A percentile compares a stretch with the other conserved stretches of the same genome.
Evolutionary conservation across 257 asterid species (phyloP).

Genomic region (Scutellaria minor): DNA sequence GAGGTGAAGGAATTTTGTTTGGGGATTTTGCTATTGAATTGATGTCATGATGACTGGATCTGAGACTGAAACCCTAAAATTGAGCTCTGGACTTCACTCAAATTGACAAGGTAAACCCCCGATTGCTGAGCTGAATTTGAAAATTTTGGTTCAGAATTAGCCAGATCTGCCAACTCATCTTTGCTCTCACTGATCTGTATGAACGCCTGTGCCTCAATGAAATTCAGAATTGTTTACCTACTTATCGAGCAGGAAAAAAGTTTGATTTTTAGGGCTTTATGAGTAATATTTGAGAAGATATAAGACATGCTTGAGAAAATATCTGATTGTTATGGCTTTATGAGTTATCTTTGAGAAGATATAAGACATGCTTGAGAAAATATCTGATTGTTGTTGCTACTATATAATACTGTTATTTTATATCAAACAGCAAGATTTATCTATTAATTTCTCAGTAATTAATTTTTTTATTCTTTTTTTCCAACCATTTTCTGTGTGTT

Average conservation of each 20-base stretch:
- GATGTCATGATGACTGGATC: slow-evolving; percentile 50
- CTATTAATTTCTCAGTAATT: slow-evolving; percentile 20
- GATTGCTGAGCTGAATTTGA: slow-evolving; percentile 42
- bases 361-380: neutral
- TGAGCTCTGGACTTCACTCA: slow-evolving; percentile 54
- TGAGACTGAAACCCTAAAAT: slow-evolving; percentile 54
- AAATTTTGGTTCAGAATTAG: slow-evolving; percentile 36
- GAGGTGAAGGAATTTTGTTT: slow-evolving; percentile 33
- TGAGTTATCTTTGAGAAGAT: neutral
- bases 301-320: neutral
- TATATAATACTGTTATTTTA: neutral
- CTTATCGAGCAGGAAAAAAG: neutral
- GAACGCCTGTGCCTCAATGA: slow-evolving; percentile 4
- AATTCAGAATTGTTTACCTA: neutral
- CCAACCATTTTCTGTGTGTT: neutral
- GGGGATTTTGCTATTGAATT: slow-evolving; percentile 42
- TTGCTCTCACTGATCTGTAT: slow-evolving; percentile 31
- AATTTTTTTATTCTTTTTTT: neutral
- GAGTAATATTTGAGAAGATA: slow-evolving; percentile 10
- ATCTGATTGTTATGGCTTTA: neutral
- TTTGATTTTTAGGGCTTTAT: slow-evolving; percentile 30
- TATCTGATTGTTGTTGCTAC: neutral
- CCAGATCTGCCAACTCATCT: slow-evolving; percentile 43
- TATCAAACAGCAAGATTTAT: slow-evolving; percentile 4
- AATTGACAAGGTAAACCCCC: slow-evolving; percentile 50